These are phyloP conservation scores for Cyberlindnera meyerae DNA, from an alignment of 805 yeast genomes.

Conservation along the genomic window DNA sequence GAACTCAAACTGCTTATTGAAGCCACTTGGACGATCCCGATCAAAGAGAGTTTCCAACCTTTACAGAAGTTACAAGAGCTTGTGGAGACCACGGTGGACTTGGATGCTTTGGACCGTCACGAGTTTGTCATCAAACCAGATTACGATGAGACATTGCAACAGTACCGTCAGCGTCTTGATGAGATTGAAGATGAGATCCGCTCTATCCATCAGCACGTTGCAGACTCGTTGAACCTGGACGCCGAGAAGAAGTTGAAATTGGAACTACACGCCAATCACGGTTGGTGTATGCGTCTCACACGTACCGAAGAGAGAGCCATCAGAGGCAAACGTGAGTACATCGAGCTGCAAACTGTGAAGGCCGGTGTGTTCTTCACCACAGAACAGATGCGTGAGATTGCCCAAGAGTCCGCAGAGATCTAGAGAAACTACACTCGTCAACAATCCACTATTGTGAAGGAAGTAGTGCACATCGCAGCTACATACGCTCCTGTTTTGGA, in stretches of 20 bases:
- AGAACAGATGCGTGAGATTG: constrained; percentile 50
- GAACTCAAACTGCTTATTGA: constrained; percentile 35
- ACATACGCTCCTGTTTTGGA: constrained; percentile 80
- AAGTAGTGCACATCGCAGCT: constrained; percentile 73
- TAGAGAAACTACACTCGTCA: constrained; percentile 66
- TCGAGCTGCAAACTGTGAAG: constrained; percentile 85
- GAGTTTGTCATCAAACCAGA: constrained; percentile 87
- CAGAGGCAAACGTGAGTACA: constrained; percentile 54
- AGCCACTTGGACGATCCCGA: constrained; percentile 53
- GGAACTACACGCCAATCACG: constrained; percentile 82
- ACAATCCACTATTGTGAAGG: constrained; percentile 75
- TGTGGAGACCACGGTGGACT: constrained; percentile 88
- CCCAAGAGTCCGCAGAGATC: constrained; percentile 52
- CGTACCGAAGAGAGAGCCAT: constrained; percentile 82
- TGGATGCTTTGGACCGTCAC: constrained; percentile 73
- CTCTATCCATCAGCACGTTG: constrained; percentile 56
- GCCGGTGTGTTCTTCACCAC: constrained; percentile 95
- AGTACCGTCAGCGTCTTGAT: constrained; percentile 55
- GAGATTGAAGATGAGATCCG: constrained; percentile 49
- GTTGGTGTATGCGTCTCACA: constrained; percentile 93
- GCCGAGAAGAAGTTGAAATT: constrained; percentile 83
- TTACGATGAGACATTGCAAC: constrained; percentile 72
- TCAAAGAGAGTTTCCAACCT: constrained; percentile 44
- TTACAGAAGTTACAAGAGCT: constrained; percentile 71
- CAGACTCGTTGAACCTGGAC: constrained; percentile 75